Conservation (phyloP, 169 alveolate species). For the Plasmodium ovale region DNA sequence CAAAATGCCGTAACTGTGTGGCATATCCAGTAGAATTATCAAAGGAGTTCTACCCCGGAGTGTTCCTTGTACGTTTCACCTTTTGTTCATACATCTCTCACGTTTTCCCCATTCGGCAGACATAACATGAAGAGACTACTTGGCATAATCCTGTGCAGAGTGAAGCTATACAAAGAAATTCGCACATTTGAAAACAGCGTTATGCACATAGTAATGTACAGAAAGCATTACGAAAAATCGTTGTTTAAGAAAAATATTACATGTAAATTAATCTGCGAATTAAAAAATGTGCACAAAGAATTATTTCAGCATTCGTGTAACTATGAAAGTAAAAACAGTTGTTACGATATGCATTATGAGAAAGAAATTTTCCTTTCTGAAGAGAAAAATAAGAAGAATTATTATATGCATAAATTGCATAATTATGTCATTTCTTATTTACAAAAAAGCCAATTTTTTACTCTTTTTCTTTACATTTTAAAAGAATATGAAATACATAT, state of each 20-base stretch:
- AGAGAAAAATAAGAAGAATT: constrained; percentile 24
- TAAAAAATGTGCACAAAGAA: constrained; percentile 72
- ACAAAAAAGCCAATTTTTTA: constrained; percentile 55
- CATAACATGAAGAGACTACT: constrained; percentile 61
- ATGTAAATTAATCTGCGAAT: constrained; percentile 19
- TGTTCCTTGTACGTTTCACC: neutral
- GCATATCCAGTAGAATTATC: too few relatives aligned
- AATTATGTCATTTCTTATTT: constrained; percentile 59
- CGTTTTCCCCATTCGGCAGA: neutral
- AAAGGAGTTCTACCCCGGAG: too few relatives aligned
- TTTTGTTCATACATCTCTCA: neutral
- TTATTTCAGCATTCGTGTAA: constrained; percentile 72
- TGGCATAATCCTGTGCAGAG: constrained; percentile 70
- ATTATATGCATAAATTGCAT: constrained; percentile 65
- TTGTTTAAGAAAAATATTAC: constrained; percentile 20
- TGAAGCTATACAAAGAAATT: constrained; percentile 41
- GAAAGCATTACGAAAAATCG: constrained; percentile 6
- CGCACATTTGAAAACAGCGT: constrained; percentile 15
- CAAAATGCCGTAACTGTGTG: neutral
- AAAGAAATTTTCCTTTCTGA: constrained; percentile 68
- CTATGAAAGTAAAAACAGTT: constrained; percentile 72
- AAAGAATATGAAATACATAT: constrained; percentile 69
- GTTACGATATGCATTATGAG: constrained; percentile 62
- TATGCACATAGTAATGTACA: constrained; percentile 24
- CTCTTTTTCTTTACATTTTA: constrained; percentile 56